Percentiles rank a stretch among this genome's conserved stretches.
Conservation (phyloP, 345 rosid species). For the Populus ilicifolia region DNA sequence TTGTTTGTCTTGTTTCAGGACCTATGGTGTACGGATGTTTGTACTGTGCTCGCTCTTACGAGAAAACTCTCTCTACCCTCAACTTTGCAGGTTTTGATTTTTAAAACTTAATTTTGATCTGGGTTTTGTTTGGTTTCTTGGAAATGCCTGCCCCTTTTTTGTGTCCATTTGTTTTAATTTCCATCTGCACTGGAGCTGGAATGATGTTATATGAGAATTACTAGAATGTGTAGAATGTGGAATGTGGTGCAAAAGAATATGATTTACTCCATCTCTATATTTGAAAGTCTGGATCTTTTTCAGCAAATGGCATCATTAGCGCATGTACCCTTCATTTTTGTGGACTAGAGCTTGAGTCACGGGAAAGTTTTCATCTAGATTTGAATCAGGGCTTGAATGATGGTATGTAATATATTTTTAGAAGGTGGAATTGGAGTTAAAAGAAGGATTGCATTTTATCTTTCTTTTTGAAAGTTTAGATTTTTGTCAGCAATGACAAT, state of each 20-base stretch:
- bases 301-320: background rate
- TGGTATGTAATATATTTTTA: background rate
- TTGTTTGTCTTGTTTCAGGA: slow-evolving; percentile 41
- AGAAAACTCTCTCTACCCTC: slow-evolving; percentile 71
- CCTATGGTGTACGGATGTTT: slow-evolving; percentile 97
- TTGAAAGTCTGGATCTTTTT: background rate
- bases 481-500: background rate
- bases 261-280: background rate
- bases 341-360: background rate
- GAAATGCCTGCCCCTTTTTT: background rate
- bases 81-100: slow-evolving; percentile 60
- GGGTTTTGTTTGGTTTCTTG: slow-evolving; percentile 1
- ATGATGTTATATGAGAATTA: background rate
- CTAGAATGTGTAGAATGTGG: background rate
- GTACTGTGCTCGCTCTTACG: slow-evolving; percentile 77
- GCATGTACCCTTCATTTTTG: background rate
- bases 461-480: background rate
- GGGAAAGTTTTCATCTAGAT: background rate
- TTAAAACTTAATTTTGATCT: background rate
- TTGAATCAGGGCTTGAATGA: background rate
- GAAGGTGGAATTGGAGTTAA: background rate
- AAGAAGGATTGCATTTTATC: too few relatives aligned
- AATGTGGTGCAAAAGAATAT: background rate
- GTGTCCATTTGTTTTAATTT: background rate
- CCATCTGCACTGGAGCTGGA: background rate